Evolutionary conservation across 441 rosid genomes (phyloP), one percentile per base, ranked within the genome.

Genomic region (Adansonia grandidieri): DNA sequence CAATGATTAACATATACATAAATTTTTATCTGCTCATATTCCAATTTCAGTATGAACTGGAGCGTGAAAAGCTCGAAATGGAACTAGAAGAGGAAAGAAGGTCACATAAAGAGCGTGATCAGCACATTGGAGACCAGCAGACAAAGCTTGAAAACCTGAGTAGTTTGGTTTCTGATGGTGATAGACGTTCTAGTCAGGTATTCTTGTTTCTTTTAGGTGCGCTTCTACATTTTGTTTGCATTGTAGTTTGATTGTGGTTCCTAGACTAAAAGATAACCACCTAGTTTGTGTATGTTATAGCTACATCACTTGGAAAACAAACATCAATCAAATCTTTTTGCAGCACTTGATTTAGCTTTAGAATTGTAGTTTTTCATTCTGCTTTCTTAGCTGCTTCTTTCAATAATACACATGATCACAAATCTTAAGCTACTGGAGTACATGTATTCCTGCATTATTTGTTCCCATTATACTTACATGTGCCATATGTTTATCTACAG

Each of bases 31-130:
- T 62, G 28, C 32, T 61, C 8, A 9, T 71, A 61, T 22, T 24
- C 66, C 63, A 50, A 54, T 75, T 80, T 85, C 89, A 96, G 98
- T 93, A 92, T 80, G 99, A 96, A 85, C 81, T 90, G 71, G 97
- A 91, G 79, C 87, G 88, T 62, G 99, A 93, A 79, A 92, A 91
- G 83, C 97, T 96, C 57, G 95, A 89, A 87, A 85, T 79, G 84
- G 91, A 93, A 79, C 88, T 96, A 62, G 92, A 96, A 85, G 95
- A 92, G 82, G 95, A 92, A 89, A 90, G 93, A 84, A 87, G 85
- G 84, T 90, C 90, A 19, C 97, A 88, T 32, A 88, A 83, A 82
- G 92, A 91, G 80, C 92, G 87, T 66, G 94, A 90, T 48, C 85
- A 84, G 77, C 77, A 89, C 86, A 83, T 90, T 81, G 88, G 81